Evolutionary conservation across 108 stramenopile species (phyloP).

Genomic region (Nitzschia palea): DNA sequence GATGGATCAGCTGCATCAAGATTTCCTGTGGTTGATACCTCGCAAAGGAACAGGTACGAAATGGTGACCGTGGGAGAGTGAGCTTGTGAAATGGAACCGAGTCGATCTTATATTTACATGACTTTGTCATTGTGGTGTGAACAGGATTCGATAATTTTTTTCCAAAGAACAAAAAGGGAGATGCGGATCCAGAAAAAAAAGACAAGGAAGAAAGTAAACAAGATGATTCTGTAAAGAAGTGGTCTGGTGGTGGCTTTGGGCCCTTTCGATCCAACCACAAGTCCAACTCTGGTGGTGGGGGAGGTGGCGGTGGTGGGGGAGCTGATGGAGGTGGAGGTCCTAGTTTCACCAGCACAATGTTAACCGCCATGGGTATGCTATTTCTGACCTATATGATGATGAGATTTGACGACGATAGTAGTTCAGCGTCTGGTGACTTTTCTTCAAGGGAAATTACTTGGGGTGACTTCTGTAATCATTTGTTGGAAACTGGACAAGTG

Average conservation of each 20-base stretch:
- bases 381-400: conserved; percentile 42
- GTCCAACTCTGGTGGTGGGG: not conserved
- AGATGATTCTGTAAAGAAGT: conserved; percentile 2
- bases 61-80: too few relatives aligned
- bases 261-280: conserved; percentile 17
- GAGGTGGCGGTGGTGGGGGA: conserved; percentile 16
- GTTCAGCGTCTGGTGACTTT: conserved; percentile 43
- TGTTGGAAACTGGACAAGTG: conserved; percentile 84
- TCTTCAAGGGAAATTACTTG: conserved; percentile 74
- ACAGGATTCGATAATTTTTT: conserved; percentile 74
- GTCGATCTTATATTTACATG: too few relatives aligned
- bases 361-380: conserved; percentile 36
- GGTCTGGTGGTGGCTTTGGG: conserved; percentile 16
- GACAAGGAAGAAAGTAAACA: conserved; percentile 8
- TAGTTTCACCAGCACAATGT: conserved; percentile 31
- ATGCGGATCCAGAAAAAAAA: conserved; percentile 6
- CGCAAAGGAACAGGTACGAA: conserved; percentile 39
- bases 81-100: too few relatives aligned
- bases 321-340: conserved; percentile 20
- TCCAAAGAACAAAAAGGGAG: conserved; percentile 52
- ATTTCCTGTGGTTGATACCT: conserved; percentile 30
- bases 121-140: too few relatives aligned
- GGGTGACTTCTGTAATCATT: conserved; percentile 81
- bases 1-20: conserved; percentile 12
- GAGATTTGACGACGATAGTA: conserved; percentile 35